Evolutionary conservation across 1,284 basidiomycete genomes (phyloP).

Genomic region (Ceratobasidium sp.): DNA sequence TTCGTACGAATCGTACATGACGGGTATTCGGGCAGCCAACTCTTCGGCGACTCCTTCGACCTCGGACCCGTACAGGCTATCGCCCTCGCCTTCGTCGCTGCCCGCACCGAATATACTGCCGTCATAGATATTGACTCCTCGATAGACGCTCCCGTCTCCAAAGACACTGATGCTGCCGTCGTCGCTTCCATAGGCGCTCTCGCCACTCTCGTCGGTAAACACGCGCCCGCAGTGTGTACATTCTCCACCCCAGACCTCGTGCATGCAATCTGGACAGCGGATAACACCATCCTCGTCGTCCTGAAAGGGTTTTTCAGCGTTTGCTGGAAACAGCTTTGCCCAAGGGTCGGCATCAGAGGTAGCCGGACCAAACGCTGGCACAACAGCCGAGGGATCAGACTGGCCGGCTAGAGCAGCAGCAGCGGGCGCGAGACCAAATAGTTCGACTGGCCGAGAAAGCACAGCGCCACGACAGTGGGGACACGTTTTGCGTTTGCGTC

Average conservation of each 20-base stretch:
- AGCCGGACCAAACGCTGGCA: neutral
- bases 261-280: constrained; percentile 13
- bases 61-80: constrained; percentile 9
- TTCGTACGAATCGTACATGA: constrained; percentile 23
- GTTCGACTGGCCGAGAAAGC: constrained; percentile 33
- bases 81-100: neutral
- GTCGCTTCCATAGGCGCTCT: constrained; percentile 12
- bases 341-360: constrained; percentile 6
- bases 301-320: neutral
- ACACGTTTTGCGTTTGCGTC: constrained; percentile 35
- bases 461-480: constrained; percentile 40
- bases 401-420: constrained; percentile 24
- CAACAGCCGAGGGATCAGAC: neutral
- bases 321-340: neutral
- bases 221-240: neutral
- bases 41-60: neutral
- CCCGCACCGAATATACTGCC: neutral
- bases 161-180: constrained; percentile 25
- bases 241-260: constrained; percentile 31
- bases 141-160: constrained; percentile 10
- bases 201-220: neutral
- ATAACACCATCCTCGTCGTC: constrained; percentile 2
- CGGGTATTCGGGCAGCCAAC: neutral
- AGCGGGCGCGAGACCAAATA: constrained; percentile 36
- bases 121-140: neutral